Evolutionary conservation across 2,329 filamentous ascomycete species (phyloP).

Genomic region (Ilyonectria destructans): DNA sequence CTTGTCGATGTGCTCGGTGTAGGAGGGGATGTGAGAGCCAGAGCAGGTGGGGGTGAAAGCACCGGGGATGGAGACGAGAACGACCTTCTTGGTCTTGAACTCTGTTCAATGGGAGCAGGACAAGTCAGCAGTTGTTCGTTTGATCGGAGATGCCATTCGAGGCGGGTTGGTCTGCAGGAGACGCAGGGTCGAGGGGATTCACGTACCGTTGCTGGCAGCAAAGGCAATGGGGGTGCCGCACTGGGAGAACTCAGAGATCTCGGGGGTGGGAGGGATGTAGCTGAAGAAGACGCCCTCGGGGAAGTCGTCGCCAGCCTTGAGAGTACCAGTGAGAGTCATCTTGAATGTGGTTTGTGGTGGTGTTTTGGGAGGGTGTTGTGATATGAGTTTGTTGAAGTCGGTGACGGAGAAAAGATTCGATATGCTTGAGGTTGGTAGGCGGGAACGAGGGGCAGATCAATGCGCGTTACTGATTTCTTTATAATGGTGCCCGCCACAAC

Average conservation of each 20-base stretch:
- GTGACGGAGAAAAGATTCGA: conserved; percentile 15
- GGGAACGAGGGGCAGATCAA: conserved; percentile 27
- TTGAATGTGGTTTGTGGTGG: conserved; percentile 32
- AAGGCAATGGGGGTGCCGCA: conserved; percentile 87
- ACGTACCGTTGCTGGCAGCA: conserved; percentile 81
- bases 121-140: conserved; percentile 22
- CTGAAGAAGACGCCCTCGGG: conserved; percentile 86
- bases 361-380: conserved; percentile 20
- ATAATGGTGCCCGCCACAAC: conserved; percentile 21
- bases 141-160: not conserved
- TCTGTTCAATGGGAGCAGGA: conserved; percentile 55
- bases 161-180: conserved; percentile 5
- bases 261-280: conserved; percentile 84
- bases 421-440: conserved; percentile 24
- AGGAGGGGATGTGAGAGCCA: conserved; percentile 85
- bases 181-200: conserved; percentile 13
- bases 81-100: conserved; percentile 71
- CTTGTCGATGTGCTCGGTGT: conserved; percentile 79
- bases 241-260: conserved; percentile 77
- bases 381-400: conserved; percentile 8
- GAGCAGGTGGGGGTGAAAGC: conserved; percentile 93
- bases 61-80: conserved; percentile 73
- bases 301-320: conserved; percentile 88
- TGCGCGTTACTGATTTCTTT: conserved; percentile 18
- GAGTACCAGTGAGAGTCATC: conserved; percentile 66